phyloP scores from a whole-genome alignment of 2,329 filamentous ascomycete species.

The Talaromyces piceae region DNA sequence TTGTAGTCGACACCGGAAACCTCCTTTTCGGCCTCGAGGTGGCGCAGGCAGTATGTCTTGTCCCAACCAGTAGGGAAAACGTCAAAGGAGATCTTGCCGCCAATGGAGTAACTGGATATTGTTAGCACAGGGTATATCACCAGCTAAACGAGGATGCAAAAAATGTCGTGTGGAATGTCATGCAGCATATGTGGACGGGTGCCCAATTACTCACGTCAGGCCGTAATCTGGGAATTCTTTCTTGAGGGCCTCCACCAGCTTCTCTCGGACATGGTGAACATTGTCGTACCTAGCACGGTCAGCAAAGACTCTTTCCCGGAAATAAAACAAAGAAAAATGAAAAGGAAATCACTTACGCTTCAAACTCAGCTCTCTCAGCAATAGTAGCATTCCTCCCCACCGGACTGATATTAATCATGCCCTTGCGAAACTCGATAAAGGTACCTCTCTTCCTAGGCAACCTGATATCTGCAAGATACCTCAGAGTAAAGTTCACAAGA shows the following conservation, averaged over 20 bases:
- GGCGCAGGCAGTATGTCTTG: slow-evolving; percentile 91
- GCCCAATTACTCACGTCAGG: slow-evolving; percentile 67
- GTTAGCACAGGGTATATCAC: slow-evolving; percentile 2
- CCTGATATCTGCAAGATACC: slow-evolving; percentile 55
- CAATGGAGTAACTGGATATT: slow-evolving; percentile 65
- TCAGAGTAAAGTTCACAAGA: slow-evolving; percentile 51
- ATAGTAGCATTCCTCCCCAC: slow-evolving; percentile 70
- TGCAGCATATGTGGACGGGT: too few species aligned
- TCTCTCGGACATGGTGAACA: slow-evolving; percentile 65
- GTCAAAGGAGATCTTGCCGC: slow-evolving; percentile 96
- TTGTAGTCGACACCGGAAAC: slow-evolving; percentile 60
- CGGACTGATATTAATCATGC: slow-evolving; percentile 60
- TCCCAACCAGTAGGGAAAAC: slow-evolving; percentile 97
- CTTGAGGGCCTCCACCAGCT: slow-evolving; percentile 67
- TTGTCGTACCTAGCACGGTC: slow-evolving; percentile 56
- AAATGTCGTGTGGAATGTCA: too few species aligned
- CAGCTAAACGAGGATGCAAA: neutral
- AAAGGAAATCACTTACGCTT: slow-evolving; percentile 42
- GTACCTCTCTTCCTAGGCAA: slow-evolving; percentile 58
- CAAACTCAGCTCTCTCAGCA: slow-evolving; percentile 73
- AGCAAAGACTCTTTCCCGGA: neutral
- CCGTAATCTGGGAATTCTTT: slow-evolving; percentile 77
- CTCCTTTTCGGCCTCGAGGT: slow-evolving; percentile 75
- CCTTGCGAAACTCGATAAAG: slow-evolving; percentile 60
- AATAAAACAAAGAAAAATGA: neutral